These are phyloP conservation scores for Davidsoniella eucalypti DNA, from an alignment of 2,329 filamentous ascomycete species.

Conservation along the genomic window DNA sequence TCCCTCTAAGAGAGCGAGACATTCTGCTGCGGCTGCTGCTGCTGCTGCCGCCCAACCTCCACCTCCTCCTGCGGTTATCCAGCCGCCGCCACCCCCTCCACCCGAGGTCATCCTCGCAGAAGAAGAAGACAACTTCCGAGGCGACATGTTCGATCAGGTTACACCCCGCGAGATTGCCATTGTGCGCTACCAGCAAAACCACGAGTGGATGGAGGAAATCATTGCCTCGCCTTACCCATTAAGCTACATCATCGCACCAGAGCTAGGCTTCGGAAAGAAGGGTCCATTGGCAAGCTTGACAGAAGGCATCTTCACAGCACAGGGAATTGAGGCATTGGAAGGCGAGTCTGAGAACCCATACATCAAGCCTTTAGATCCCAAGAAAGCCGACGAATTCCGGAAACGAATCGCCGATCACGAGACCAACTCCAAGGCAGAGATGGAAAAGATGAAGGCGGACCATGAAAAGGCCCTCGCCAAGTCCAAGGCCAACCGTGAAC, in stretches of 20 bases:
- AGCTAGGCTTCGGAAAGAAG: slow-evolving; percentile 70
- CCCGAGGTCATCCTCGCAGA: slow-evolving; percentile 49
- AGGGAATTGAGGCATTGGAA: slow-evolving; percentile 31
- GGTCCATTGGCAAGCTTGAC: slow-evolving; percentile 72
- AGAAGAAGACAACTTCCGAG: slow-evolving; percentile 73
- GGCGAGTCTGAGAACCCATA: slow-evolving; percentile 40
- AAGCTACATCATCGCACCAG: slow-evolving; percentile 68
- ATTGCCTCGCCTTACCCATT: slow-evolving; percentile 80
- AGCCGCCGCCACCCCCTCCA: slow-evolving; percentile 20
- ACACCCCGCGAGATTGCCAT: slow-evolving; percentile 81
- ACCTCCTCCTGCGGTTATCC: slow-evolving; percentile 12
- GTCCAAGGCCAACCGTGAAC: slow-evolving; percentile 51
- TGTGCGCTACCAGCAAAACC: slow-evolving; percentile 79
- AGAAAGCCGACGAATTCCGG: slow-evolving; percentile 70
- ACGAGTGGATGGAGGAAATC: slow-evolving; percentile 98
- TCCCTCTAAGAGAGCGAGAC: slow-evolving; percentile 37
- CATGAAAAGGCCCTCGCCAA: slow-evolving; percentile 62
- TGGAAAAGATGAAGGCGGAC: slow-evolving; percentile 65
- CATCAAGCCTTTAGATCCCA: slow-evolving; percentile 48
- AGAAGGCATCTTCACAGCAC: slow-evolving; percentile 63
- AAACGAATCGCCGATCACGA: slow-evolving; percentile 60
- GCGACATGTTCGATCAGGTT: slow-evolving; percentile 78
- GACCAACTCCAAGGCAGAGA: slow-evolving; percentile 58
- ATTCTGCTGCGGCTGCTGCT: slow-evolving; percentile 25
- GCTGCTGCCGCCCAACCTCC: slow-evolving; percentile 14